Conservation (phyloP, 768 basidiomycete genomes). For the Lentinus tigrinus region DNA sequence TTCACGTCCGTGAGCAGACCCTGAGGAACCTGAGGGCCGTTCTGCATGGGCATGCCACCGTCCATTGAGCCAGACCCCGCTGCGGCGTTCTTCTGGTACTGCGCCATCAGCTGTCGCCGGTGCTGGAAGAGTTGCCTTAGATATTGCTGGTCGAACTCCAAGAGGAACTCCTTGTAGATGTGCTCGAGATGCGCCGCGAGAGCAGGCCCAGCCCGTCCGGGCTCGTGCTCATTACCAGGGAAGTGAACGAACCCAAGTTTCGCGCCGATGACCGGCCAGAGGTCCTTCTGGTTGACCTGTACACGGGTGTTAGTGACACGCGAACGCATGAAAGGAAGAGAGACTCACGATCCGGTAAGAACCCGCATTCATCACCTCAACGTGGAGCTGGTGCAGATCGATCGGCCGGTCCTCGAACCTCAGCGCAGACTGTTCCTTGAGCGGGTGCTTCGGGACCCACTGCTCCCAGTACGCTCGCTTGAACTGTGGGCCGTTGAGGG, state of each 20-base stretch:
- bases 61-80: background rate
- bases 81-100: background rate
- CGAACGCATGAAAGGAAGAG: background rate
- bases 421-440: slow-evolving; percentile 41
- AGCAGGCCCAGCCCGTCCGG: slow-evolving; percentile 59
- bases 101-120: background rate
- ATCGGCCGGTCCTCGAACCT: slow-evolving; percentile 53
- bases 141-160: slow-evolving; percentile 50
- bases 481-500: slow-evolving; percentile 53
- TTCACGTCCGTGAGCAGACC: background rate
- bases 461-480: slow-evolving; percentile 50
- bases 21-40: background rate
- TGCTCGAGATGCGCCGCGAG: slow-evolving; percentile 59
- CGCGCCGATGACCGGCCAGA: slow-evolving; percentile 69
- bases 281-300: slow-evolving; percentile 35
- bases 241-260: slow-evolving; percentile 66
- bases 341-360: slow-evolving; percentile 38
- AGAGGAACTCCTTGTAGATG: slow-evolving; percentile 60
- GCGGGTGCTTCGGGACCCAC: slow-evolving; percentile 40
- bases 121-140: slow-evolving; percentile 3
- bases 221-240: slow-evolving; percentile 57
- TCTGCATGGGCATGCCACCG: background rate
- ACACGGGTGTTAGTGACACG: background rate
- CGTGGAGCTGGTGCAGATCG: slow-evolving; percentile 61
- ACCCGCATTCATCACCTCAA: slow-evolving; percentile 57